Base-by-base conservation (phyloP, 2,329 filamentous ascomycete genomes). In the Dendryphion nanum region DNA sequence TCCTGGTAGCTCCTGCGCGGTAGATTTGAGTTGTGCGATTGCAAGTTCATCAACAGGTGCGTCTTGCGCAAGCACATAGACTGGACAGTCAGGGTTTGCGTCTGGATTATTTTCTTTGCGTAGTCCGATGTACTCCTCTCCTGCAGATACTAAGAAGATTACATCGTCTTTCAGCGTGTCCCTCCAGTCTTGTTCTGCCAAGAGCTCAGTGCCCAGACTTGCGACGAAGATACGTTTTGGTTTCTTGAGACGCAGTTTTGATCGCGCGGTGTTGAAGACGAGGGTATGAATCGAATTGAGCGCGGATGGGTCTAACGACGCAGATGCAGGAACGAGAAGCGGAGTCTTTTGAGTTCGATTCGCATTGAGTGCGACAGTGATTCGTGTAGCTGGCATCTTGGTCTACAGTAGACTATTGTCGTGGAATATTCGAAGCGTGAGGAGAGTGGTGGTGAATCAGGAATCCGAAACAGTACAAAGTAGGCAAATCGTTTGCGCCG, bases 41-140 rank as follows among this genome's bases (percentile, higher is more conserved):
- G 62, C 48, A 6, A 57, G 47, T 5, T 51, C 33, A 29, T 68
- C 63, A 18, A 64, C 41, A 6, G 44, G 38, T n/a, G 60, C 50
- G 6, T 53, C 47, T 0, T 51, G 44, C 8, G 61, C 54, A 26
- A 68, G 51, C 12, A 57, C 15, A 16, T 45, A 30, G 34, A 56
- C 29, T 19, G 48, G 40, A 28, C 49, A 59, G 12, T 46, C 15
- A 2, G 37, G 46, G 18, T 53, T 52, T 19, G 42, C 44, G 16
- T 53, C 37, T 28, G 23, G 23, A n/a, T 26, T 20, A 53, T 56
- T 30, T 39, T 29, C 29, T 26, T 48, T 55, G 38, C 42, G 55
- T 8, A 49, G 42, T 2, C 61, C 61, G 15, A 65, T 48, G 43
- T 59, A 61, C 6, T 61, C 55, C 33, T 65, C 61, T 18, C 59